Conservation (phyloP, 2,329 filamentous ascomycete genomes). For the Berkeleyomyces basicola region DNA sequence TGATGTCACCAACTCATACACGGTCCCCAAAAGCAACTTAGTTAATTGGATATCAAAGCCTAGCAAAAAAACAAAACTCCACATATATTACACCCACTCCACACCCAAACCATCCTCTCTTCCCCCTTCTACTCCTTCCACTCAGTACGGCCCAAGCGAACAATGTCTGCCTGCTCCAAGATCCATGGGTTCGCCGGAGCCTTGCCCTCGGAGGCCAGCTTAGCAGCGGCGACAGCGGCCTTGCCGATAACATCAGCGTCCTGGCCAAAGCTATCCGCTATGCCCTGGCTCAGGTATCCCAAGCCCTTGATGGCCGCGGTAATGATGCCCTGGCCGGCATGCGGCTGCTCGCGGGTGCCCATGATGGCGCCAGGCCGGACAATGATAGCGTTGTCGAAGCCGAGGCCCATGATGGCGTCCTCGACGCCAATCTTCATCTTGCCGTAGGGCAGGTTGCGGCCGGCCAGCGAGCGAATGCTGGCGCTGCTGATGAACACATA, state of each 20-base stretch:
- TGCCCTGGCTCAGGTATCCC: slow-evolving; percentile 33
- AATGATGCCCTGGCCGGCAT: slow-evolving; percentile 40
- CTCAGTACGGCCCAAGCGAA: slow-evolving; percentile 47
- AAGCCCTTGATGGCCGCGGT: slow-evolving; percentile 38
- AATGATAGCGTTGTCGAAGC: slow-evolving; percentile 65
- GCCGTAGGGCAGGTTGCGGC: slow-evolving; percentile 32
- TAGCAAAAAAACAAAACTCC: too few relatives aligned
- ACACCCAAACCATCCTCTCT: neutral
- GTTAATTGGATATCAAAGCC: too few relatives aligned
- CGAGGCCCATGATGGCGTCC: slow-evolving; percentile 52
- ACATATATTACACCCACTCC: neutral
- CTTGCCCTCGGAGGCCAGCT: slow-evolving; percentile 41
- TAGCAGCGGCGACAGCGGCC: slow-evolving; percentile 45
- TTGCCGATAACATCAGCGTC: slow-evolving; percentile 56
- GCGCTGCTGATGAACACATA: slow-evolving; percentile 60
- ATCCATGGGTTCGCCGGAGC: slow-evolving; percentile 45
- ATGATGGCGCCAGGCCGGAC: slow-evolving; percentile 58
- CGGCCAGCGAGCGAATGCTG: slow-evolving; percentile 28
- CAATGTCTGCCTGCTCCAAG: slow-evolving; percentile 43
- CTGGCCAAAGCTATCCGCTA: slow-evolving; percentile 54
- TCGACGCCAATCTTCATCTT: slow-evolving; percentile 82
- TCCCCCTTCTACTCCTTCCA: slow-evolving; percentile 25
- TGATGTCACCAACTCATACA: too few relatives aligned
- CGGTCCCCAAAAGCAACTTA: too few relatives aligned
- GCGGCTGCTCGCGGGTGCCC: slow-evolving; percentile 47